Evolutionary conservation across 2,329 filamentous ascomycete species (phyloP), one percentile per base, ranked within the genome.

Genomic region (Neoascochyta sp.): DNA sequence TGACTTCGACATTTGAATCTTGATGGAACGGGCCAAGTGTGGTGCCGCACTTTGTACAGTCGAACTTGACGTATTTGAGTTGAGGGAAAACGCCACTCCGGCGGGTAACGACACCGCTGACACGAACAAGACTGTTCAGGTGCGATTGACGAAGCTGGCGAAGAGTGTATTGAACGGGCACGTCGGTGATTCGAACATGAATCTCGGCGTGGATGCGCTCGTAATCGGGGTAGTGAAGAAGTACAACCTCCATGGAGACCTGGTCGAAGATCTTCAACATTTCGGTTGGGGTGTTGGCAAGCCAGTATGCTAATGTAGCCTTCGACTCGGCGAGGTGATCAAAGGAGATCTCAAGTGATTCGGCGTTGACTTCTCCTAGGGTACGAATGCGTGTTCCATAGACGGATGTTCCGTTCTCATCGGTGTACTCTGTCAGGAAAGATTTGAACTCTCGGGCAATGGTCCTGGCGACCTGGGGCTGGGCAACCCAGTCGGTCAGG

Each of bases 161-260:
- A 27, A 98, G 78, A 2, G 92, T 98, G 65, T 95, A 95, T 54
- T 89, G 85, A 16, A 95, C 85, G 4, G 92, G 93, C 10, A 98
- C 74, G 52, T 96, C 90, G 13, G 88, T 89, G 57, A 98, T 94
- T 39, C 92, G 88, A 32, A 98, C 90, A 59, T 98, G 92, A 30
- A 98, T 95, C 63, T 98, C 92, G 16, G 88, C 85, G 64, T 96
- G 92, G 52, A 98, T 98, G 41, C 88, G 85, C 62, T 95, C 88
- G 62, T 98, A 98, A 63, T 96, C 89, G 2, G 89, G 90, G 65
- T 96, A 98, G 63, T 96, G 88, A 32, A 96, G 80, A 13, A 96
- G 77, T 4, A 93, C 90, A 20, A 93, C 89, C 43, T 98, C 92
- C 78, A 98, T 90, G 34, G 92, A 90, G 4, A 95, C 90, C 45